A percentile compares a stretch with the other conserved stretches of the same genome.
phyloP scores from a whole-genome alignment of 2,329 filamentous ascomycete species.

The Claviceps fusiformis region DNA sequence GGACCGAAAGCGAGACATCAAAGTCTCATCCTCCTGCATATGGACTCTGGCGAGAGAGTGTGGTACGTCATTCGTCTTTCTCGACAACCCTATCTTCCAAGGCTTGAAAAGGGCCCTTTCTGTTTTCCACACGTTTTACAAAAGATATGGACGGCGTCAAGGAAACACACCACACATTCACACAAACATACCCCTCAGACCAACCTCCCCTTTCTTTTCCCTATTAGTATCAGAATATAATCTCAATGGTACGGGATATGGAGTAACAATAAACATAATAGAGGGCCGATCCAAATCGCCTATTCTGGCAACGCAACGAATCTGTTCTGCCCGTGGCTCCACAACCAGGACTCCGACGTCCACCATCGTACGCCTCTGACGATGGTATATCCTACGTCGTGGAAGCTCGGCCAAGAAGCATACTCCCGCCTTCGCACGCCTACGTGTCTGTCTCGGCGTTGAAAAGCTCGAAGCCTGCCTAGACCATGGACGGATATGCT shows the following conservation, averaged over 20 bases:
- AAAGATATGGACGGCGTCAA: not conserved
- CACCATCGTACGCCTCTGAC: slow-evolving; percentile 65
- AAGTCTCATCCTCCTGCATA: slow-evolving; percentile 68
- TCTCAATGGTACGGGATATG: not conserved
- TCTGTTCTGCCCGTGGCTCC: slow-evolving; percentile 14
- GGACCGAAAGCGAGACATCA: slow-evolving; percentile 37
- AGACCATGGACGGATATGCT: not conserved
- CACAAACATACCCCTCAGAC: not conserved
- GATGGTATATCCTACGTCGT: slow-evolving; percentile 62
- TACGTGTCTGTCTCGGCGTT: not conserved
- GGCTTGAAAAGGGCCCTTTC: too few relatives aligned
- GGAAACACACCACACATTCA: not conserved
- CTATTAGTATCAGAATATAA: not conserved
- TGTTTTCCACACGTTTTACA: too few relatives aligned
- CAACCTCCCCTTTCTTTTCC: not conserved
- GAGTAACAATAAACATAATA: slow-evolving; percentile 14
- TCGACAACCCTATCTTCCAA: too few relatives aligned
- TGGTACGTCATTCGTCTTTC: slow-evolving; percentile 43
- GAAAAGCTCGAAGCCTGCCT: not conserved
- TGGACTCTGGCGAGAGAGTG: slow-evolving; percentile 70
- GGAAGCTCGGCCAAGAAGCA: slow-evolving; percentile 48
- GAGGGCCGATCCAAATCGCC: slow-evolving; percentile 65
- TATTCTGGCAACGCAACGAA: slow-evolving; percentile 66
- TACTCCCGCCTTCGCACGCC: slow-evolving; percentile 33
- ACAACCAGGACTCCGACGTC: slow-evolving; percentile 29